Base-by-base conservation (phyloP, 768 basidiomycete species). In the Pleurotus eryngii region DNA sequence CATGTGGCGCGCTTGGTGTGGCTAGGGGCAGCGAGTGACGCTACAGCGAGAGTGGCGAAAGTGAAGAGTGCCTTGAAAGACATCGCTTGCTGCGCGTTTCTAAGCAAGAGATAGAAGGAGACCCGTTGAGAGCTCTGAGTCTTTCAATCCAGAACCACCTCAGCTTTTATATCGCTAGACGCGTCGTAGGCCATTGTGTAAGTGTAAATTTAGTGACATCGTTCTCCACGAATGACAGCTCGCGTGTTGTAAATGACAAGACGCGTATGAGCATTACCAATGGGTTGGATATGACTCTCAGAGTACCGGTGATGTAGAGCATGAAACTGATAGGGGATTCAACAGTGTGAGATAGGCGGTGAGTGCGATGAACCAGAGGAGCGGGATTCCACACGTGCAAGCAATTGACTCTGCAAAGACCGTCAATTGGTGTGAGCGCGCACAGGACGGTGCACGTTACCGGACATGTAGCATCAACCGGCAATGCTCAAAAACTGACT, bases 1-100 rank as follows among this genome's bases (percentile, higher is more conserved):
- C 66, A 67, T 5, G 55, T 57, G 6, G 61, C 64, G 14, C 49
- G 58, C 74, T 45, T 76, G 68, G 7, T 79, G 30, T 35, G 30
- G 30, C 30, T 35, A 65, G 12, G 85, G 83, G 75, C 82, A 84
- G 63, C 83, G 77, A 63, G 83, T 82, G 64, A 56, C 18, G 48
- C 22, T 20, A 56, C 30, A 22, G 55, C 55, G 12, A 57, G 46
- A 38, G 56, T 54, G 12, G 51, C 51, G 22, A 54, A 39, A n/a
- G 39, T 20, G 2, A 54, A 38, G 22, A 54, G 37, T 8, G 24
- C 39, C 51, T 42, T 54, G 51, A 54, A 54, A 54, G 51, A 54
- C 51, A 54, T 54, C 15, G 27, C 30, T 39, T 37, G 30, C 30
- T 11, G 15, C 20, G 24, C 39, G 20, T 20, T 9, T 8, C 27